Evolutionary conservation across 345 rosid species (phyloP).

Genomic region (Salix suchowensis): DNA sequence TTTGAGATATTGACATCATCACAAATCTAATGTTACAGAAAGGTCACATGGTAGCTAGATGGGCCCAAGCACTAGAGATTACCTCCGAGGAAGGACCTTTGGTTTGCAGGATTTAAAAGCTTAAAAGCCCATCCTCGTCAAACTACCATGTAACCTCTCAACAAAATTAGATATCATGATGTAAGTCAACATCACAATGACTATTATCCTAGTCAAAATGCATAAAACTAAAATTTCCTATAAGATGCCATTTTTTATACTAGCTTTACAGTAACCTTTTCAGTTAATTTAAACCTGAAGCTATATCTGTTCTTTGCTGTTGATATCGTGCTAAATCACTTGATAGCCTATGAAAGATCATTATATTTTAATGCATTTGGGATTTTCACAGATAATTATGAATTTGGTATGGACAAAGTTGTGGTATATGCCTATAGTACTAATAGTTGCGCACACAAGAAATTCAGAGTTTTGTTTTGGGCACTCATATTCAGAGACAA

Average conservation of each 20-base stretch:
- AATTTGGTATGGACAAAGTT: neutral
- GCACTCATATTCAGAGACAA: neutral
- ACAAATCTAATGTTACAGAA: neutral
- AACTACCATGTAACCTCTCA: neutral
- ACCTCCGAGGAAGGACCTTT: neutral
- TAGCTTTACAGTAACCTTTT: neutral
- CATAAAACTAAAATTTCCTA: neutral
- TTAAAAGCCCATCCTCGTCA: neutral
- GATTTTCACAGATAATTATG: neutral
- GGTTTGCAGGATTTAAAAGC: neutral
- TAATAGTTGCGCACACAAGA: neutral
- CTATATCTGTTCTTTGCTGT: neutral
- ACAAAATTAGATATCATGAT: neutral
- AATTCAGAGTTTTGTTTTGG: neutral
- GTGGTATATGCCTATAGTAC: neutral
- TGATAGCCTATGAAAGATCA: neutral
- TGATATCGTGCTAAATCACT: neutral
- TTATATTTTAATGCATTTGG: neutral
- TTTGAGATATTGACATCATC: neutral
- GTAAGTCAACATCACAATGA: neutral
- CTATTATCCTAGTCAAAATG: neutral
- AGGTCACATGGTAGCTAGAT: neutral
- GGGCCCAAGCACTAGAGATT: neutral
- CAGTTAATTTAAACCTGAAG: neutral
- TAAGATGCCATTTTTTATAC: neutral